phyloP scores from a whole-genome alignment of 2,329 filamentous ascomycete genomes.

The Aureobasidium sp. region DNA sequence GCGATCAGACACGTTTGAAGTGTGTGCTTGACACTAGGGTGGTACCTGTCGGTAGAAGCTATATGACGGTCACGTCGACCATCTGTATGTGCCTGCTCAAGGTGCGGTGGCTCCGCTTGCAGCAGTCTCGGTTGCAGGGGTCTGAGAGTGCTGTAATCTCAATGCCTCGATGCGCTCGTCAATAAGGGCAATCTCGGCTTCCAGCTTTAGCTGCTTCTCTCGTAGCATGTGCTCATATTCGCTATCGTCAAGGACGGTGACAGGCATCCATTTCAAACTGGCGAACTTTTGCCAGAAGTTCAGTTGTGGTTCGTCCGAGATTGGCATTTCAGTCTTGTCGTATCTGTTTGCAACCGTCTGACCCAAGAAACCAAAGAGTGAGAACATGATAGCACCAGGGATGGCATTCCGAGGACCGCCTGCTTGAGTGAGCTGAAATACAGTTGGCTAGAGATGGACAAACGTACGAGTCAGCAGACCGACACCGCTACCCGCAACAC shows the following conservation, averaged over 20 bases:
- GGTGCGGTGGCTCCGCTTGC: background rate
- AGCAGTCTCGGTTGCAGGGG: background rate
- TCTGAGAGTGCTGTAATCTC: background rate
- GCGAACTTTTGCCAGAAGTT: slow-evolving; percentile 44
- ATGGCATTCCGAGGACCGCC: slow-evolving; percentile 49
- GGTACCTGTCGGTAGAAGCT: background rate
- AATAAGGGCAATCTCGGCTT: slow-evolving; percentile 70
- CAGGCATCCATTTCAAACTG: slow-evolving; percentile 62
- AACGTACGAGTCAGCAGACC: slow-evolving; percentile 49
- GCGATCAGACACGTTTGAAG: background rate
- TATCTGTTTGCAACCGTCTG: slow-evolving; percentile 52
- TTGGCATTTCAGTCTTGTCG: slow-evolving; percentile 33
- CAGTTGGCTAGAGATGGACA: background rate
- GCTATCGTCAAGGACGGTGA: slow-evolving; percentile 62
- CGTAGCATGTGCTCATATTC: slow-evolving; percentile 65
- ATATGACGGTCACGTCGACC: background rate
- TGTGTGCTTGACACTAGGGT: too few species aligned
- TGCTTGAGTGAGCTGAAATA: slow-evolving; percentile 29
- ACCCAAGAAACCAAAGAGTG: slow-evolving; percentile 50
- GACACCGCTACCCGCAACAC: slow-evolving; percentile 50
- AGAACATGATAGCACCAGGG: slow-evolving; percentile 54
- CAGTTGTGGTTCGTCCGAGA: slow-evolving; percentile 31
- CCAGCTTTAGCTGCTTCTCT: slow-evolving; percentile 63
- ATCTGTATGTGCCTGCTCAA: background rate
- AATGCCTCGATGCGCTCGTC: slow-evolving; percentile 64